phyloP scores from a whole-genome alignment of 1,139 yeast species.

The Torulaspora globosa region DNA sequence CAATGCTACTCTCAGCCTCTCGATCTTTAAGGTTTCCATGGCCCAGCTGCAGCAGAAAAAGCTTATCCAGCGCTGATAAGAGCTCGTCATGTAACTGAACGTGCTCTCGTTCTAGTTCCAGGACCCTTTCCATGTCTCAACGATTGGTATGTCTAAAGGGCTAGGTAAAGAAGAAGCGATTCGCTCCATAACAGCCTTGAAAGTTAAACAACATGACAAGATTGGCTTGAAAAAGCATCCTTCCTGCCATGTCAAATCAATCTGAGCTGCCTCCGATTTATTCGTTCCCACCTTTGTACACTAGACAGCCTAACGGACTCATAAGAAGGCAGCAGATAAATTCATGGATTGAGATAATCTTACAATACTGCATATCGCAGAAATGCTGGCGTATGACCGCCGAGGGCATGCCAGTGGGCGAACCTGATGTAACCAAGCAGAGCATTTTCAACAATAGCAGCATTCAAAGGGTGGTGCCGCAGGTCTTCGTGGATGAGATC shows the following conservation, averaged over 20 bases:
- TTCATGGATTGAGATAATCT: constrained; percentile 54
- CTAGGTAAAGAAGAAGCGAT: constrained; percentile 2
- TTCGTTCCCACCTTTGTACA: constrained; percentile 87
- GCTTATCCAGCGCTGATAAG: constrained; percentile 24
- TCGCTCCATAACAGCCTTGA: background rate
- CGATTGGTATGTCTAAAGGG: background rate
- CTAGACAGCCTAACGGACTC: constrained; percentile 79
- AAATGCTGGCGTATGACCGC: constrained; percentile 49
- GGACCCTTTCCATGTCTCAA: constrained; percentile 15
- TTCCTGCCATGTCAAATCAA: background rate
- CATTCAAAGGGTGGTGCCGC: constrained; percentile 44
- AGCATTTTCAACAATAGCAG: constrained; percentile 32
- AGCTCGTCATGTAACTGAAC: constrained; percentile 26
- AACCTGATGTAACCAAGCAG: constrained; percentile 26
- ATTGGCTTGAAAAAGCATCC: background rate
- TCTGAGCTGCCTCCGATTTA: constrained; percentile 62
- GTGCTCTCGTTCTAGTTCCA: constrained; percentile 27
- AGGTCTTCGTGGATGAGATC: constrained; percentile 53
- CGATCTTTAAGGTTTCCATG: constrained; percentile 7
- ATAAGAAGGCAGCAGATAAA: constrained; percentile 67
- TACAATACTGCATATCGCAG: constrained; percentile 57
- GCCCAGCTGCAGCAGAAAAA: constrained; percentile 24
- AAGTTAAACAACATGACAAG: too few relatives aligned
- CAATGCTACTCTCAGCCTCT: constrained; percentile 18
- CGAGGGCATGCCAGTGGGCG: constrained; percentile 42